Evolutionary conservation across 1,139 yeast species (phyloP).

Genomic region (Scheffersomyces quercinus): DNA sequence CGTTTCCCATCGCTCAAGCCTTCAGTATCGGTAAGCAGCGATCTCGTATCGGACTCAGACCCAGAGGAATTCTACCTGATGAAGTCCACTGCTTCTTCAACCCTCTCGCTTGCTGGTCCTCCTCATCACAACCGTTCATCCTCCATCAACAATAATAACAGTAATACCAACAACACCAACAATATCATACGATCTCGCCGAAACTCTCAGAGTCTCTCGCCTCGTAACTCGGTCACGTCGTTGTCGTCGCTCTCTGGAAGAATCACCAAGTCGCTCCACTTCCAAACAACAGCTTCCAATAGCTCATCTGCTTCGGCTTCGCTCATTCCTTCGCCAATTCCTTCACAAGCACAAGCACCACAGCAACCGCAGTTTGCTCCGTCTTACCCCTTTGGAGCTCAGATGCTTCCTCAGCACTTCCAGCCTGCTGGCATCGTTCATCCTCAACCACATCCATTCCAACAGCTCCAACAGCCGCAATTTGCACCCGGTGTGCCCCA

Average conservation of each 20-base stretch:
- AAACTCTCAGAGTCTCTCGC: slow-evolving; percentile 35
- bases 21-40: slow-evolving; percentile 22
- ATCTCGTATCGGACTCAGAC: slow-evolving; percentile 35
- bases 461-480: background rate
- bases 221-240: slow-evolving; percentile 47
- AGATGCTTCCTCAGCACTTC: slow-evolving; percentile 2
- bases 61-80: slow-evolving; percentile 41
- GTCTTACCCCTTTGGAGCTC: background rate
- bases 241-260: slow-evolving; percentile 50
- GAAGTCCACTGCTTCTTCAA: slow-evolving; percentile 13
- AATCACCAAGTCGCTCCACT: slow-evolving; percentile 26
- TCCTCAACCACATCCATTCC: slow-evolving; percentile 2
- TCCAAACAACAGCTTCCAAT: slow-evolving; percentile 5
- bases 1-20: slow-evolving; percentile 33
- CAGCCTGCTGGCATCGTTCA: slow-evolving; percentile 5
- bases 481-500: background rate
- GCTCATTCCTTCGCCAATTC: background rate
- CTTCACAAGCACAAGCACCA: slow-evolving; percentile 1
- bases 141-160: slow-evolving; percentile 1
- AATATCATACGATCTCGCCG: slow-evolving; percentile 4
- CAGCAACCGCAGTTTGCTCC: slow-evolving; percentile 5
- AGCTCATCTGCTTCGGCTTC: slow-evolving; percentile 2
- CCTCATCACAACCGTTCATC: slow-evolving; percentile 5
- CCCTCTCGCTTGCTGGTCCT: slow-evolving; percentile 4
- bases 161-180: background rate